Evolutionary conservation across 2,329 filamentous ascomycete genomes (phyloP), one percentile per base, ranked within the genome.

Genomic region (Arthrinium puccinioides): DNA sequence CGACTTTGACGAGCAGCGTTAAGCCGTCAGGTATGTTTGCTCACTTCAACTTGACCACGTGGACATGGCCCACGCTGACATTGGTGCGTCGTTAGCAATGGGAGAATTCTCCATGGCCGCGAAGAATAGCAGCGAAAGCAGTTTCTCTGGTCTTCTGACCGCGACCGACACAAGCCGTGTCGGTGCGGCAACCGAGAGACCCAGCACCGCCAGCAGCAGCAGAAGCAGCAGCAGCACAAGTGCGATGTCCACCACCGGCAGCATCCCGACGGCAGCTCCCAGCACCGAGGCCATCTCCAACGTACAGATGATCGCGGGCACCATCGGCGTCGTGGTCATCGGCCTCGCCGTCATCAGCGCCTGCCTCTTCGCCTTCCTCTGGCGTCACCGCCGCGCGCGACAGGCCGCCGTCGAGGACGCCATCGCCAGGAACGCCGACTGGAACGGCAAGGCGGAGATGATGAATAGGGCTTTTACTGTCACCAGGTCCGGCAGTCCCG

Each of bases 1-100:
- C 64, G 31, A 48, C 62, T 1, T 65, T 75, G 15, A 56, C 60
- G 1, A 56, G 61, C 56, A 20, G 19, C 74, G 39, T 51, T 51
- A 62, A 45, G 52, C 60, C n/a, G 45, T 76, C 21, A 39, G 50
- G 56, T 60, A 46, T 46, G 63, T 62, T n/a, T n/a, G n/a, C n/a
- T n/a, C n/a, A n/a, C n/a, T n/a, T n/a, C n/a, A 42, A 21, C 38
- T 18, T 16, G 10, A 39, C 9, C 18, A 33, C 38, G 43, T n/a
- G 44, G 40, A 3, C 28, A 43, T 4, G 43, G 31, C 9, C 21
- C 9, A 21, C 31, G 6, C 5, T 5, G 16, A 32, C 30, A 2
- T 10, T 15, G 11, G 37, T 13, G 15, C 4, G 27, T 33, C 19
- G 5, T 23, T 35, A 18, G 43, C 40, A 48, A 52, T 49, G 23